Conservation (phyloP, 176 grass and related monocot genomes). For the Oryza officinalis region DNA sequence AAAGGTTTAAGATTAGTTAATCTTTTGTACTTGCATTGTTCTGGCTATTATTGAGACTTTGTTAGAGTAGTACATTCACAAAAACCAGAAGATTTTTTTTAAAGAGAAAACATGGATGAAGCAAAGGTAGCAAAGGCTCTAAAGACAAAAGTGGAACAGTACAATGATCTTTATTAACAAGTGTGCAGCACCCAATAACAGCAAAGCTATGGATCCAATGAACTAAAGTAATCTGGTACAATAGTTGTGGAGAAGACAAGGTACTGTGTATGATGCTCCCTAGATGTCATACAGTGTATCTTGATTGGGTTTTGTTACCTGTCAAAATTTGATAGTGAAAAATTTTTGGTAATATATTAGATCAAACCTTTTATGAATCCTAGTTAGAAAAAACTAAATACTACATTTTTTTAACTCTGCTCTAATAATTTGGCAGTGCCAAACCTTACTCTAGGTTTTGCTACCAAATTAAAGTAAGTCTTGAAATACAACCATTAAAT, state of each 20-base stretch:
- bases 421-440: too few relatives aligned
- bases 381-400: too few relatives aligned
- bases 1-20: background rate
- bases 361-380: too few relatives aligned
- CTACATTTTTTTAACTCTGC: too few relatives aligned
- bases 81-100: background rate
- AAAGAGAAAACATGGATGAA: background rate
- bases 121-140: background rate
- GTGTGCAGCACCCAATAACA: conserved; percentile 8
- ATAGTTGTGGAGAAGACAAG: background rate
- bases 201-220: background rate
- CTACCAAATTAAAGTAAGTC: too few relatives aligned
- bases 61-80: background rate
- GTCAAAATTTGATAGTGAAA: too few relatives aligned
- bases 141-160: background rate
- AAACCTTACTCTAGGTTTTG: too few relatives aligned
- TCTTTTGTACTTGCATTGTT: conserved; percentile 6
- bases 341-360: too few relatives aligned
- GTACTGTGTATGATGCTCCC: background rate
- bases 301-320: too few relatives aligned
- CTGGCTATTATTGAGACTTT: conserved; percentile 6
- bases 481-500: too few relatives aligned
- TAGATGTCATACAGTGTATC: background rate
- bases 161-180: conserved; percentile 16
- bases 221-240: background rate